Conservation (phyloP, 2,329 filamentous ascomycete species). For the Conoideocrella luteorostrata region DNA sequence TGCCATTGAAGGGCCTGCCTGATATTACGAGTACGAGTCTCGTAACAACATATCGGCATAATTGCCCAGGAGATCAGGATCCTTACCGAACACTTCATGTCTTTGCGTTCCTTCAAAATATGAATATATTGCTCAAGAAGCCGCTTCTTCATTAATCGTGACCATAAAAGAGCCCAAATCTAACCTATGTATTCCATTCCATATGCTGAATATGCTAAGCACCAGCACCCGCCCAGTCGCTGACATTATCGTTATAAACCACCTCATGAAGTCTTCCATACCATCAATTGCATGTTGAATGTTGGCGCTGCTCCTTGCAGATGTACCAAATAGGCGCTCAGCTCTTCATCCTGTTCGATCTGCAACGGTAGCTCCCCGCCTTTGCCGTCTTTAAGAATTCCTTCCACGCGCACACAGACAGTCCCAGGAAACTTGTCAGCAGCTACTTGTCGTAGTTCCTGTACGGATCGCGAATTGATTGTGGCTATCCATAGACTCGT, state of each 20-base stretch:
- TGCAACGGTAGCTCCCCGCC: constrained; percentile 56
- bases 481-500: constrained; percentile 60
- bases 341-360: constrained; percentile 65
- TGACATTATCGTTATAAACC: neutral
- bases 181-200: too few relatives aligned
- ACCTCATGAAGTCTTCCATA: constrained; percentile 22
- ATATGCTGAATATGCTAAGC: too few relatives aligned
- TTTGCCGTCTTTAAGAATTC: constrained; percentile 53
- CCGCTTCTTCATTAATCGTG: too few relatives aligned
- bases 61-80: too few relatives aligned
- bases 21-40: too few relatives aligned
- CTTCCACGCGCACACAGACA: constrained; percentile 56
- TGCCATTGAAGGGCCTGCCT: too few relatives aligned
- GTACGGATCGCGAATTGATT: constrained; percentile 49
- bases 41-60: too few relatives aligned
- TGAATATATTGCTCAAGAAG: too few relatives aligned
- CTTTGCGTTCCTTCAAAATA: too few relatives aligned
- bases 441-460: constrained; percentile 57
- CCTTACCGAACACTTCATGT: too few relatives aligned
- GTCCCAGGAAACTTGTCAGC: constrained; percentile 54
- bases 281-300: constrained; percentile 35
- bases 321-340: constrained; percentile 65
- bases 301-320: constrained; percentile 41
- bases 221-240: too few relatives aligned
- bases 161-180: too few relatives aligned